Base-by-base conservation (phyloP, 2,329 filamentous ascomycete genomes). In the Diaporthe amygdali region DNA sequence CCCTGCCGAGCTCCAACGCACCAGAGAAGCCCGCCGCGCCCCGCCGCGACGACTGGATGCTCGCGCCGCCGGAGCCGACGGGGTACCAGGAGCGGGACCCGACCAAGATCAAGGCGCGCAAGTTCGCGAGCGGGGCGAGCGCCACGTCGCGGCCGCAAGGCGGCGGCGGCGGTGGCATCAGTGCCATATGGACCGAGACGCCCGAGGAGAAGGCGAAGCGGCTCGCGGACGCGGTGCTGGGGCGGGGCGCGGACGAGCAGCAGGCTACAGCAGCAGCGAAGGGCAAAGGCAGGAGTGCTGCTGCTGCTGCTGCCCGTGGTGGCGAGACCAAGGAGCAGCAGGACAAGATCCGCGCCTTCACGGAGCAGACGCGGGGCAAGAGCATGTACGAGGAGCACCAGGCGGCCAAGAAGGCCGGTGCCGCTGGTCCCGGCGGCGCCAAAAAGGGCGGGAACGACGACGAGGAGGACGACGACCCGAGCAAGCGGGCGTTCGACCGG, bases 161-260 rank as follows among this genome's bases (percentile, higher is more conserved):
- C n/a, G 80, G 83, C 3, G 78, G 79, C 5, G 76, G 79, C 0
- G 72, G 72, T 22, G 84, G 84, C 73, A 87, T 94, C 55, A 88
- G 89, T 77, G 90, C 90, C 27, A 90, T 96, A 52, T 98, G 96
- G 96, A 95, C 94, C 0, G 96, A 98, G 81, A 97, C 94, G 10
- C 93, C 94, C 0, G 93, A 96, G 79, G 89, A 98, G 82, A 97
- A 97, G 81, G 90, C 93, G 71, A 91, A 92, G 80, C 88, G 94
- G 47, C 82, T 98, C 27, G 91, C 93, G 76, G 91, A 97, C 79
- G 90, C 96, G 67, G 93, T 97, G 14, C 88, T 98, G 75, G 95
- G 95, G 0, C 89, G 95, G 3, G 83, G 83, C 22, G 82, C 83
- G 32, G 52, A 22, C 5, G 64, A 39, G 37, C 30, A 30, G 46